Base-by-base conservation (phyloP, 2,329 filamentous ascomycete species). In the Rhytidhysteron rufulum region DNA sequence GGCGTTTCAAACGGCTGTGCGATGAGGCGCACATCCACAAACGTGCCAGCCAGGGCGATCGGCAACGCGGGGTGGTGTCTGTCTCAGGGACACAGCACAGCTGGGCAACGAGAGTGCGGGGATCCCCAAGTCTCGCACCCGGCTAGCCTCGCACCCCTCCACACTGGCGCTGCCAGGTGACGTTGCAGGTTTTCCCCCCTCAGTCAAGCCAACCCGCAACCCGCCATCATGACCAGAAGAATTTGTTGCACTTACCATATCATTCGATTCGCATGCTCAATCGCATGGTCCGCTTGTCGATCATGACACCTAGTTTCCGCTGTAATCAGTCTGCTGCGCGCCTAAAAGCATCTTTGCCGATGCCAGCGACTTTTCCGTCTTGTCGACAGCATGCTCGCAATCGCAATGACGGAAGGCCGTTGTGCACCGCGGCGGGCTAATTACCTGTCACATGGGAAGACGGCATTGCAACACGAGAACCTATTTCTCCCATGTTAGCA, bases 241-340 rank as follows among this genome's bases (percentile, higher is more conserved):
- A 39, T 13, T 34, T 22, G 13, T 16, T 43, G 16, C 24, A 55
- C 68, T 43, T 64, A 73, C 71, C 86, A 91, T 25, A 91, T 80
- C 86, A 93, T 93, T 35, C 86, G 74, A 55, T 84, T 88, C 6
- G 88, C 88, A 74, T 87, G 88, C 67, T 93, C 88, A 49, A 86
- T 83, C 6, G 77, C 69, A 66, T 94, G 88, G 37, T 85, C 82
- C 51, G 82, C 79, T 8, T 68, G 75, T 13, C 69, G 75, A 60
- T 93, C 86, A 56, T 94, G 88, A 65, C 88, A 94, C 67, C 77
- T 78, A 55, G n/a, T 16, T n/a, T n/a, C n/a, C n/a, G 18, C 30
- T 20, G 38, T 15, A 37, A 41, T 5, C 34, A 39, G 43, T 43
- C 40, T 40, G 31, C 11, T 37, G 15, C 21, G 18, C 25, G 31